phyloP scores from a whole-genome alignment of 2,329 filamentous ascomycete species.

The Exutisphaerella laricina region DNA sequence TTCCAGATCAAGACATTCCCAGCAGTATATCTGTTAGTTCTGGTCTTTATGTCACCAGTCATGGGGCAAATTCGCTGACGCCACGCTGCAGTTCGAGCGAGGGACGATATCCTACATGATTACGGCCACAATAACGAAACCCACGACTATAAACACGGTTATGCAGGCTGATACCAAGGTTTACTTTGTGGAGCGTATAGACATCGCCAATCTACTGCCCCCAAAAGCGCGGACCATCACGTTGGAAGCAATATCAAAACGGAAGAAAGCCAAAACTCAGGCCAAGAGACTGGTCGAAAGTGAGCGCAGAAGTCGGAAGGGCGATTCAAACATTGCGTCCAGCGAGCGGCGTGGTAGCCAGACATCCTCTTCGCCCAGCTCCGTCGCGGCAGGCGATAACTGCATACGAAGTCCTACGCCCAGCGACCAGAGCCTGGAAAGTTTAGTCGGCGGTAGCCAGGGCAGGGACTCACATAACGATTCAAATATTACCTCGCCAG shows the following conservation, averaged over 20 bases:
- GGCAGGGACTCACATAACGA: constrained; percentile 36
- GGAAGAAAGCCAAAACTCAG: constrained; percentile 55
- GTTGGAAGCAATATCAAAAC: constrained; percentile 76
- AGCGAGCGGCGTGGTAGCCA: constrained; percentile 26
- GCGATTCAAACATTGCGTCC: constrained; percentile 18
- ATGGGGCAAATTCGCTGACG: no score
- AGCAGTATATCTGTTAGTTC: constrained; percentile 98
- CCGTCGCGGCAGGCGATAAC: constrained; percentile 27
- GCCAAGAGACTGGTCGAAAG: constrained; percentile 28
- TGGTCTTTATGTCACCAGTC: no score
- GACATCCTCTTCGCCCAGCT: constrained; percentile 26
- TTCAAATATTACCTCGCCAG: constrained; percentile 37
- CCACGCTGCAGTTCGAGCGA: constrained; percentile 74
- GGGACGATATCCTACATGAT: constrained; percentile 89
- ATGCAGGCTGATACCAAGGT: constrained; percentile 76
- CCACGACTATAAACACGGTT: constrained; percentile 76
- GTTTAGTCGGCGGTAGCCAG: constrained; percentile 10
- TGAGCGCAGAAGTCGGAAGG: constrained; percentile 25
- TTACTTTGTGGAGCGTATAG: constrained; percentile 72
- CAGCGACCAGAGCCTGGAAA: constrained; percentile 44
- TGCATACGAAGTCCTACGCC: constrained; percentile 40
- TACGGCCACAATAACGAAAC: constrained; percentile 81
- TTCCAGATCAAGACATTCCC: constrained; percentile 64
- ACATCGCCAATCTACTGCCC: constrained; percentile 67
- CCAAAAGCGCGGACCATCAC: constrained; percentile 80